Conservation (phyloP, 2,329 filamentous ascomycete species). For the Colletotrichum chrysophilum region DNA sequence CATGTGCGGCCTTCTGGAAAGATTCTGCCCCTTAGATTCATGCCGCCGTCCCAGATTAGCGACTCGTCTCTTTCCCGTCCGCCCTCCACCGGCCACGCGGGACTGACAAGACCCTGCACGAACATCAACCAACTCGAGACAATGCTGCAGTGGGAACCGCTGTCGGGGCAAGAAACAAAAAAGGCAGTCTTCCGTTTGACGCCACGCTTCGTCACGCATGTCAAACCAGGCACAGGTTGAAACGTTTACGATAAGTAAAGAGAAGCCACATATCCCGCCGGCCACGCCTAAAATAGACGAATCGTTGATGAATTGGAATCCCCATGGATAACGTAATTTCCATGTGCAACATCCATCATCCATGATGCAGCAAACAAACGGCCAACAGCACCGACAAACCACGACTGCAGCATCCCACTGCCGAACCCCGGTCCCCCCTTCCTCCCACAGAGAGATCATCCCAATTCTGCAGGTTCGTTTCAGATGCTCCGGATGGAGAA, state of each 20-base stretch:
- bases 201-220: background rate
- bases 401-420: background rate
- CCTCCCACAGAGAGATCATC: background rate
- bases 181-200: background rate
- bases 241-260: background rate
- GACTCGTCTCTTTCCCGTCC: slow-evolving; percentile 7
- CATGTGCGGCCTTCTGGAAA: slow-evolving; percentile 15
- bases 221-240: background rate
- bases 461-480: slow-evolving; percentile 18
- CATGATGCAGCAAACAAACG: background rate
- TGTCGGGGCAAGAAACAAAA: slow-evolving; percentile 12
- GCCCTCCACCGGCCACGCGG: slow-evolving; percentile 9
- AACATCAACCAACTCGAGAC: slow-evolving; percentile 7
- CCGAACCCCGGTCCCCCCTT: background rate
- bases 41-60: slow-evolving; percentile 15
- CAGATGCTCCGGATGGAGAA: slow-evolving; percentile 11
- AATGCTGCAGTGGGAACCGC: slow-evolving; percentile 1
- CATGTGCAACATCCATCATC: background rate
- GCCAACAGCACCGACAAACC: background rate
- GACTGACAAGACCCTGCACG: slow-evolving; percentile 9
- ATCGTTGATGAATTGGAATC: background rate
- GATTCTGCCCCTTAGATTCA: slow-evolving; percentile 16
- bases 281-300: background rate
- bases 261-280: background rate
- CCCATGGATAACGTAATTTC: background rate